Conservation (phyloP, 2,329 filamentous ascomycete species). For the Fulvia fulva region DNA sequence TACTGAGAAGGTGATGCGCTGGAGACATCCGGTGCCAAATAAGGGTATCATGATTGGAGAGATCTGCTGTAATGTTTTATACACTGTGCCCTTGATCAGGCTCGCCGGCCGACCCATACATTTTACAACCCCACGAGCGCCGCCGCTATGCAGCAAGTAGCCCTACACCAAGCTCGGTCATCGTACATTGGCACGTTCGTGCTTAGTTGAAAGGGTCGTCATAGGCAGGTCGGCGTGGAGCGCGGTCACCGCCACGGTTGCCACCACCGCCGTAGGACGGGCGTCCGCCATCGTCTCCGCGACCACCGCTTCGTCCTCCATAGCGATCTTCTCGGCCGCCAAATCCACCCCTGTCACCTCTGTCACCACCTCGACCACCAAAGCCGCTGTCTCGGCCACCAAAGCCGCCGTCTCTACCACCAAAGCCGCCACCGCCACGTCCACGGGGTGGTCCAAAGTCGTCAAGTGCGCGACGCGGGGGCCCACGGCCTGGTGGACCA, state of each 20-base stretch:
- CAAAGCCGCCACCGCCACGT: slow-evolving; percentile 8
- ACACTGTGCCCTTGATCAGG: background rate
- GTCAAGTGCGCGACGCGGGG: slow-evolving; percentile 9
- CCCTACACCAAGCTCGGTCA: background rate
- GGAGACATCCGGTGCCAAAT: background rate
- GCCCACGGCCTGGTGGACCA: slow-evolving; percentile 11
- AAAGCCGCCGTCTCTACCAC: slow-evolving; percentile 6
- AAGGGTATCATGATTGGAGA: slow-evolving; percentile 2
- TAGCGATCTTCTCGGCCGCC: background rate
- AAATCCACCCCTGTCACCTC: slow-evolving; percentile 8
- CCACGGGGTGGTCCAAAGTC: slow-evolving; percentile 10
- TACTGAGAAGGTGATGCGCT: background rate
- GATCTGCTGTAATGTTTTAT: background rate
- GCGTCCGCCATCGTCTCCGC: slow-evolving; percentile 29
- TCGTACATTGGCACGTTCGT: background rate
- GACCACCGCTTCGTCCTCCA: slow-evolving; percentile 13
- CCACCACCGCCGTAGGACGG: background rate
- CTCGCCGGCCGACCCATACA: background rate
- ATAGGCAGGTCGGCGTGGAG: background rate
- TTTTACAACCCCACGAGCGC: background rate
- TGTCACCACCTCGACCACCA: slow-evolving; percentile 15
- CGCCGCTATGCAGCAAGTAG: background rate
- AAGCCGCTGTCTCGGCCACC: slow-evolving; percentile 19
- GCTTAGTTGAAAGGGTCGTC: background rate
- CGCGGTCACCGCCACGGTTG: background rate